Evolutionary conservation across 2,329 filamentous ascomycete species (phyloP), one percentile per base, ranked within the genome.

Genomic region (Gnomoniopsis sp.): DNA sequence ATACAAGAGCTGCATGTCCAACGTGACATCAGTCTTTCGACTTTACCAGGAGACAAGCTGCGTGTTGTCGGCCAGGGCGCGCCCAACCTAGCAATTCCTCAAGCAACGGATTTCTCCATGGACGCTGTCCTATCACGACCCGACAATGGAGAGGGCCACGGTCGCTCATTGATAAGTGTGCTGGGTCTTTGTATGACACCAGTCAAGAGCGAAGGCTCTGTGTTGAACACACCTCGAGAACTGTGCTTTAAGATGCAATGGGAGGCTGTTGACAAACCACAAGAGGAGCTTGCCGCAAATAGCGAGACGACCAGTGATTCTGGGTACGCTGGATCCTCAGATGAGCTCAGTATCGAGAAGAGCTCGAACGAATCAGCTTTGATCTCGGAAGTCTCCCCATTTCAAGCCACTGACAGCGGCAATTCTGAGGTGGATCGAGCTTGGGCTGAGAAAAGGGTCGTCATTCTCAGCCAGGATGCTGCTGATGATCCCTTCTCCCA

Each of bases 231-330:
- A 15, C 66, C 67, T 7, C 55, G 67, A 21, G 62, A 67, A 59
- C 22, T 69, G 52, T 68, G 66, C 54, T 69, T 60, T 63, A 62
- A 65, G 62, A 49, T 65, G n/a, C 30, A 59, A 26, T 69, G 67
- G 67, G 62, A 67, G 49, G 59, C 53, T 4, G 43, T 62, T 12
- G 15, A 19, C 1, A 51, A 58, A 34, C 26, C 23, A 15, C n/a
- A 36, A 10, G 43, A 55, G 41, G 2, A 34, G 15, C 14, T 10
- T 12, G 33, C 48, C 19, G 30, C 49, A n/a, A 21, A 41, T 36
- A 49, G 52, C 14, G 17, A 38, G 2, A 34, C 49, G 1, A 23
- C 43, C 8, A 49, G 36, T 12, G 61, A 54, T 22, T 54, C 52
- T 48, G 52, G 52, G 4, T 54, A 54, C 26, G 41, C 19, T 22